Evolutionary conservation across 805 yeast genomes (phyloP).

Genomic region (Yamadazyma kitorensis): DNA sequence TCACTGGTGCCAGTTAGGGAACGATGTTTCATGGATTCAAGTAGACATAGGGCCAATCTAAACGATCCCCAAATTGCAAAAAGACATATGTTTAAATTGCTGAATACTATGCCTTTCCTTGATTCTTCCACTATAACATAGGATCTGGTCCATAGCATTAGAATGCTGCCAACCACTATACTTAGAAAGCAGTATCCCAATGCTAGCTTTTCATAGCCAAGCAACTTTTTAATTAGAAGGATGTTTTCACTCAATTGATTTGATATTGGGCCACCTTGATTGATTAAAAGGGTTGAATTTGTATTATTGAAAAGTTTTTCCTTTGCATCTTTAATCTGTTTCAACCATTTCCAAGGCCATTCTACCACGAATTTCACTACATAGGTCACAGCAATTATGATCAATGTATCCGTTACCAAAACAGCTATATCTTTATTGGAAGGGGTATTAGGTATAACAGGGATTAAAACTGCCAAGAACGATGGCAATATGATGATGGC

Average conservation of each 20-base stretch:
- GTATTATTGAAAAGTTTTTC: conserved; percentile 14
- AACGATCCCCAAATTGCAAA: conserved; percentile 28
- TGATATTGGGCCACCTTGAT: neutral
- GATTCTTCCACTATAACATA: conserved; percentile 24
- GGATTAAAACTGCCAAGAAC: conserved; percentile 21
- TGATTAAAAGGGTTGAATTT: conserved; percentile 12
- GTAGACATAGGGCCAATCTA: conserved; percentile 18
- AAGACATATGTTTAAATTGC: conserved; percentile 33
- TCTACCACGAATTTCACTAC: conserved; percentile 30
- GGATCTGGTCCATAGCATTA: conserved; percentile 28
- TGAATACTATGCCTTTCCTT: conserved; percentile 26
- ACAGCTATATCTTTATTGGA: conserved; percentile 17
- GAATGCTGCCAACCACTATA: conserved; percentile 22
- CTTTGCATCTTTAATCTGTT: conserved; percentile 20
- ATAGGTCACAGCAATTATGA: conserved; percentile 32
- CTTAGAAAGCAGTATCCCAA: conserved; percentile 23
- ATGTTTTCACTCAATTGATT: conserved; percentile 1
- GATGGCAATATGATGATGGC: conserved; percentile 24
- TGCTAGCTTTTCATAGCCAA: conserved; percentile 15
- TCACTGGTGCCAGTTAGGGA: conserved; percentile 6
- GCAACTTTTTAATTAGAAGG: conserved; percentile 2
- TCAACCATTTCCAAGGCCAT: conserved; percentile 44
- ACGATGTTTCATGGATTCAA: conserved; percentile 4
- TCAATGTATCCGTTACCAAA: conserved; percentile 29
- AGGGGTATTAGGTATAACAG: conserved; percentile 15